Evolutionary conservation across 805 yeast species (phyloP).

Genomic region (Candida oleophila): DNA sequence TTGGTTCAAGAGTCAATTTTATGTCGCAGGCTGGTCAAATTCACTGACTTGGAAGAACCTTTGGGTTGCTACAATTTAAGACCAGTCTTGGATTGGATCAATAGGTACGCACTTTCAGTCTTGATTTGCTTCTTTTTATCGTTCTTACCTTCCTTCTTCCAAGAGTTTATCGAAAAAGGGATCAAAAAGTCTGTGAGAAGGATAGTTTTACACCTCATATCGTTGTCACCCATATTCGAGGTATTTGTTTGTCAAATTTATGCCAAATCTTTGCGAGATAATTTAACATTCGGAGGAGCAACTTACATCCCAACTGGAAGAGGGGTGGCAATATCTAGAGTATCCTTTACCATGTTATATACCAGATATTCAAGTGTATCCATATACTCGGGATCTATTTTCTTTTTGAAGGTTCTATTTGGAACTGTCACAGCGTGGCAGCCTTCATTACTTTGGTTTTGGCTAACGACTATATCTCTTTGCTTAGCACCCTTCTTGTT

Average conservation of each 20-base stretch:
- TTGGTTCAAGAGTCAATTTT: conserved; percentile 67
- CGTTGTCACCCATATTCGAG: conserved; percentile 88
- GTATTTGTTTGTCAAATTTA: conserved; percentile 94
- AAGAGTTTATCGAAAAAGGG: conserved; percentile 87
- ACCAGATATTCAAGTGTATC: conserved; percentile 75
- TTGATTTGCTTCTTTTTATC: conserved; percentile 92
- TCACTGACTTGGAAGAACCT: conserved; percentile 73
- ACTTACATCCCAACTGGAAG: conserved; percentile 89
- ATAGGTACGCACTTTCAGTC: conserved; percentile 82
- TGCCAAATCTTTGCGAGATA: conserved; percentile 71
- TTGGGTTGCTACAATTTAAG: conserved; percentile 80
- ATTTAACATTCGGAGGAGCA: conserved; percentile 89
- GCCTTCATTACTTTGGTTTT: conserved; percentile 61
- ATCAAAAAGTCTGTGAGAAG: conserved; percentile 69
- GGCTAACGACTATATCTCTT: conserved; percentile 47
- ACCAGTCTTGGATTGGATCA: conserved; percentile 90
- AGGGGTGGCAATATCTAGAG: conserved; percentile 86
- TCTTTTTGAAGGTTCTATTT: conserved; percentile 69
- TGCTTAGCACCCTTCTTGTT: conserved; percentile 51
- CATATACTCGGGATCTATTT: conserved; percentile 72
- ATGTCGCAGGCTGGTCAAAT: conserved; percentile 69
- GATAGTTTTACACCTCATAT: conserved; percentile 70
- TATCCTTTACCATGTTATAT: conserved; percentile 68
- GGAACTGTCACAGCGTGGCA: conserved; percentile 83
- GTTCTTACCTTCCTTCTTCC: conserved; percentile 82